Conservation (phyloP, 441 rosid genomes). For the Oxalis stricta region DNA sequence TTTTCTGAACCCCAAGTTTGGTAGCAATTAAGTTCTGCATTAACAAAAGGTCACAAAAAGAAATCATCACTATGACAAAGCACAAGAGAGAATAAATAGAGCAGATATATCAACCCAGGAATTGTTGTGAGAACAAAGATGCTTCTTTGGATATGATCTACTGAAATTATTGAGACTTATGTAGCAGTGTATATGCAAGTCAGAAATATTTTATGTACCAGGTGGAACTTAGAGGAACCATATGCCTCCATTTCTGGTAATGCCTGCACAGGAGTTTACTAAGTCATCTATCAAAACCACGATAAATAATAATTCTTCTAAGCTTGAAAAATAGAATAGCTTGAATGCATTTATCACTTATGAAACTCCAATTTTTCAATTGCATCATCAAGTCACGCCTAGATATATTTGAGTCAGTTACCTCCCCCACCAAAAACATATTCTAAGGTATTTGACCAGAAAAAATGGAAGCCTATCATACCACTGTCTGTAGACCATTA, state of each 20-base stretch:
- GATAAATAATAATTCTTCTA: background rate
- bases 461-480: conserved; percentile 17
- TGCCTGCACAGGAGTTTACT: conserved; percentile 31
- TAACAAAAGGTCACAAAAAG: conserved; percentile 8
- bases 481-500: conserved; percentile 76
- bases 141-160: too few relatives aligned
- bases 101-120: background rate
- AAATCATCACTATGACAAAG: conserved; percentile 2
- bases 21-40: conserved; percentile 77
- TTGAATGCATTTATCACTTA: too few relatives aligned
- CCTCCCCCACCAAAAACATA: too few relatives aligned
- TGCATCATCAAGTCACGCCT: background rate
- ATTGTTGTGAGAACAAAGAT: too few relatives aligned
- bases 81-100: background rate
- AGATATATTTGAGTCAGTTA: too few relatives aligned
- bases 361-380: background rate
- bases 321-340: background rate
- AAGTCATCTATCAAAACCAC: conserved; percentile 5
- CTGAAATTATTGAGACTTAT: too few relatives aligned
- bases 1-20: conserved; percentile 78
- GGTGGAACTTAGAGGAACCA: conserved; percentile 43
- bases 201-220: conserved; percentile 38
- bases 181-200: background rate
- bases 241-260: conserved; percentile 64
- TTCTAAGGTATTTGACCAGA: too few relatives aligned